Evolutionary conservation across 2,329 filamentous ascomycete genomes (phyloP), one percentile per base, ranked within the genome.

Genomic region (Neurospora sp.): DNA sequence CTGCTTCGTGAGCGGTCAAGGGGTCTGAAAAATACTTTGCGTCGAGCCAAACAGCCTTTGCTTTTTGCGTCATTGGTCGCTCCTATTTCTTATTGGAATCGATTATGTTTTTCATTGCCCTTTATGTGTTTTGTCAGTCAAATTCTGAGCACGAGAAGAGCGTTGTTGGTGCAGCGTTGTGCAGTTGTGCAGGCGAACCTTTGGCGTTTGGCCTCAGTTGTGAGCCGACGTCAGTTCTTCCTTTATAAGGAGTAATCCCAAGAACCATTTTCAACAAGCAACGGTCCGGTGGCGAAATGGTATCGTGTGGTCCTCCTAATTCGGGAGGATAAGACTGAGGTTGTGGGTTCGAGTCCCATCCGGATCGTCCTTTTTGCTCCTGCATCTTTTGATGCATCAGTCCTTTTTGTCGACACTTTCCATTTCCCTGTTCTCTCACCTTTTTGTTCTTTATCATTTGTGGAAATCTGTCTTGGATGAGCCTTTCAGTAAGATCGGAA

Each of bases 271-370:
- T 10, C 15, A 62, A 62, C 28, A 62, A 62, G 28, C 6, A 62
- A 36, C 52, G 52, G 52, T 62, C 52, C 52, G 52, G 52, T 62
- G 52, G 52, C 52, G 52, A 62, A 62, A 62, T 62, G 52, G 52
- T 62, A 62, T 62, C 52, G 52, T 62, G 52, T 62, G 52, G 52
- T 62, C 52, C 52, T 62, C 52, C 52, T 62, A 62, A 62, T 62
- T 36, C 52, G 52, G 52, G 52, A 62, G 52, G 52, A 62, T 62
- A 62, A 62, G 52, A 62, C 52, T 62, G 52, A 62, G 52, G 52
- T 62, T 62, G 52, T 62, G 52, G 52, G 52, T 62, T 62, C 52
- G 52, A 62, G 52, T 62, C 52, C 52, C 52, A 62, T 62, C 52
- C 52, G 52, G 52, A 62, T 62, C 52, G 52, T 62, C 52, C 28